Evolutionary conservation across 495 filamentous ascomycete species (phyloP).

Genomic region (Aspergillus biplanus): DNA sequence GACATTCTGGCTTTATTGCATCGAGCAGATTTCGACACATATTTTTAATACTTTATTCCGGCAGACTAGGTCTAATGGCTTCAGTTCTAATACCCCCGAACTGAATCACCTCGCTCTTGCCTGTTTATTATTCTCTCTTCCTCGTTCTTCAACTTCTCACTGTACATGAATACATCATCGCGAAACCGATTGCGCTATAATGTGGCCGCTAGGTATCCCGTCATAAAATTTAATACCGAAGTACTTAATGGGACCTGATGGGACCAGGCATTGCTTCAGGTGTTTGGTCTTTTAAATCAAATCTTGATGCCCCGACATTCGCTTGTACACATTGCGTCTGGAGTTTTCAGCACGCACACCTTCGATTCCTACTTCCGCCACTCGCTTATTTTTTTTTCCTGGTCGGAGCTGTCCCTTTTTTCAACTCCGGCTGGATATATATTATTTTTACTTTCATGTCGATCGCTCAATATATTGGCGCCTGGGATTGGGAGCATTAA

Average conservation of each 20-base stretch:
- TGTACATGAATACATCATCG: slow-evolving; percentile 20
- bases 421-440: slow-evolving; percentile 45
- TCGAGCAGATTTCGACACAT: slow-evolving; percentile 51
- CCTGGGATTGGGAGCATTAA: slow-evolving; percentile 38
- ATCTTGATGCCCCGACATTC: slow-evolving; percentile 39
- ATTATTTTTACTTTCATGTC: slow-evolving; percentile 49
- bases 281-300: slow-evolving; percentile 25
- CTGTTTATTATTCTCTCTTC: neutral
- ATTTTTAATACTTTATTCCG: slow-evolving; percentile 41
- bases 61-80: slow-evolving; percentile 20
- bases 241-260: slow-evolving; percentile 15
- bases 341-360: slow-evolving; percentile 23
- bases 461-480: slow-evolving; percentile 50
- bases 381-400: slow-evolving; percentile 42
- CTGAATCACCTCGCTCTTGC: slow-evolving; percentile 2
- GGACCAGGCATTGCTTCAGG: slow-evolving; percentile 14
- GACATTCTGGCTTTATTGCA: slow-evolving; percentile 51
- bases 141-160: slow-evolving; percentile 4
- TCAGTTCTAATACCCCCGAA: slow-evolving; percentile 19
- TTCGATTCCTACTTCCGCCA: slow-evolving; percentile 44
- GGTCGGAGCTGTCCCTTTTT: slow-evolving; percentile 40
- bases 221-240: slow-evolving; percentile 21
- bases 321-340: slow-evolving; percentile 42
- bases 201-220: slow-evolving; percentile 9
- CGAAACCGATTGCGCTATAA: slow-evolving; percentile 16